Conservation (phyloP, 75 land plant species). For the Pseudotsuga menziesii region DNA sequence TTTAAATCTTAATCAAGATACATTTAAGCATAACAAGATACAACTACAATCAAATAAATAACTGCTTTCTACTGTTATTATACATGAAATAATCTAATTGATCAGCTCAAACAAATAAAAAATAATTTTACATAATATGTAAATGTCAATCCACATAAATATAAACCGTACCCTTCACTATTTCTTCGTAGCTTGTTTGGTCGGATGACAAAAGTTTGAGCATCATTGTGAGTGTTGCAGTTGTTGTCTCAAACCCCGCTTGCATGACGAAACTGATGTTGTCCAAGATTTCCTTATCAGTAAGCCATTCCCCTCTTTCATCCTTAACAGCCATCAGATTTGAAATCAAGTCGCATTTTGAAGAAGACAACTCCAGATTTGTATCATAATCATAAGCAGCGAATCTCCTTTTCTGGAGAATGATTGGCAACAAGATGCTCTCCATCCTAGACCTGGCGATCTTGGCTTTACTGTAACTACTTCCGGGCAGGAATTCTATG, state of each 20-base stretch:
- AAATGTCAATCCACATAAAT: too few relatives aligned
- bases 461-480: not conserved
- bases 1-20: too few relatives aligned
- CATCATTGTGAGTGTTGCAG: not conserved
- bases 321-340: not conserved
- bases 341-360: not conserved
- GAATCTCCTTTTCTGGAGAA: not conserved
- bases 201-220: not conserved
- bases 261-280: not conserved
- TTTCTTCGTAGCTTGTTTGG: not conserved
- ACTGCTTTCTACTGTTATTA: too few relatives aligned
- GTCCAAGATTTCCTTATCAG: not conserved
- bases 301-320: not conserved
- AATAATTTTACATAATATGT: too few relatives aligned
- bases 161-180: not conserved
- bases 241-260: not conserved
- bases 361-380: too few relatives aligned
- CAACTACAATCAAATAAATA: too few relatives aligned
- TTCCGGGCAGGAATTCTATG: not conserved
- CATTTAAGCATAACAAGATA: too few relatives aligned
- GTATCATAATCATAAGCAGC: not conserved
- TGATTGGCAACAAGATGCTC: not conserved
- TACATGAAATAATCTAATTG: too few relatives aligned
- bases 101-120: too few relatives aligned
- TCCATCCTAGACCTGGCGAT: not conserved